Conservation (phyloP, 441 rosid species). For the Gossypium trilobum region DNA sequence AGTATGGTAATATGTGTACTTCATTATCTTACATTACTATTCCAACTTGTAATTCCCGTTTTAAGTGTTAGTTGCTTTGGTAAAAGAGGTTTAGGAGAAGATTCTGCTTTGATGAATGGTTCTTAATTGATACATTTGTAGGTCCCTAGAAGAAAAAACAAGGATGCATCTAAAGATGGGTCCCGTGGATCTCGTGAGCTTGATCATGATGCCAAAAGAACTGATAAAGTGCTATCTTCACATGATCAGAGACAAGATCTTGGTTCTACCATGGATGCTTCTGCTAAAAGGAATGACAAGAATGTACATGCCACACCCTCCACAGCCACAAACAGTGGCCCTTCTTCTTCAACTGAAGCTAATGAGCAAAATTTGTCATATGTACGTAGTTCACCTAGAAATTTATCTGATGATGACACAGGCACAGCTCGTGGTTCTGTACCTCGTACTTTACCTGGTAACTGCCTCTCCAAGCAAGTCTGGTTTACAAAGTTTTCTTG, state of each 20-base stretch:
- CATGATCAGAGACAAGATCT: slow-evolving; percentile 55
- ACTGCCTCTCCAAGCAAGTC: background rate
- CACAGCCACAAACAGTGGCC: slow-evolving; percentile 64
- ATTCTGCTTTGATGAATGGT: slow-evolving; percentile 12
- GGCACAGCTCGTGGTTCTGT: slow-evolving; percentile 42
- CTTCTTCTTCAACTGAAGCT: slow-evolving; percentile 61
- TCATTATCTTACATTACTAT: background rate
- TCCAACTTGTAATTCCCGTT: background rate
- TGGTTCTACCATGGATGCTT: slow-evolving; percentile 33
- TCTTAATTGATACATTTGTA: slow-evolving; percentile 24
- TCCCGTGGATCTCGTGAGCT: slow-evolving; percentile 34
- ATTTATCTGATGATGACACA: slow-evolving; percentile 62
- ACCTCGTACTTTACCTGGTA: slow-evolving; percentile 80
- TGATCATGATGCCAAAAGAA: slow-evolving; percentile 56
- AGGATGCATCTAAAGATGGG: slow-evolving; percentile 59
- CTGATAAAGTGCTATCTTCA: slow-evolving; percentile 40
- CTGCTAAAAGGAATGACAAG: slow-evolving; percentile 41
- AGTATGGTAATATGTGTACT: slow-evolving; percentile 35
- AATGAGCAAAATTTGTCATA: slow-evolving; percentile 52
- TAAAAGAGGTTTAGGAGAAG: background rate
- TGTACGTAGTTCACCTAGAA: slow-evolving; percentile 50
- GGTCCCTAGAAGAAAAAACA: slow-evolving; percentile 70
- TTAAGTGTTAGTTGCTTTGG: background rate
- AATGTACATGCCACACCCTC: slow-evolving; percentile 34
- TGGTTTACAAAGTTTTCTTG: background rate